These are phyloP conservation scores for Coccomyxa sp. DNA, from an alignment of 139 green algal species.

Conservation along the genomic window DNA sequence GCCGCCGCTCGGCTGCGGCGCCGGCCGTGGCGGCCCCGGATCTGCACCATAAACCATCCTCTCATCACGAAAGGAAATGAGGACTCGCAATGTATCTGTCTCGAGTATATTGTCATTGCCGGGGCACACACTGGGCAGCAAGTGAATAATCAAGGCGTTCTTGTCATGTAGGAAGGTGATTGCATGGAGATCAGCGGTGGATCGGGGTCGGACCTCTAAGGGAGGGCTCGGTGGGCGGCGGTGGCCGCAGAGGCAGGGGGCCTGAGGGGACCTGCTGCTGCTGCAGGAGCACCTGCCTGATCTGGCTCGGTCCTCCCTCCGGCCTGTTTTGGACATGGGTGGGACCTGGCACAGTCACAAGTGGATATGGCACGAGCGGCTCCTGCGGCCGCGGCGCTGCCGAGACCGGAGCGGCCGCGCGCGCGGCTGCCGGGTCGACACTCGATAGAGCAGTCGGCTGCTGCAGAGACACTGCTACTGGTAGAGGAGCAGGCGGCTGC, in stretches of 20 bases:
- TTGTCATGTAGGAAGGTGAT: neutral
- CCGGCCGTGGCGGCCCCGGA: too few species aligned
- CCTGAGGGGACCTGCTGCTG: too few species aligned
- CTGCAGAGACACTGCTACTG: neutral
- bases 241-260: too few species aligned
- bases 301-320: too few species aligned
- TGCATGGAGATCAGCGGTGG: neutral
- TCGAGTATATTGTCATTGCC: neutral
- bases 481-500: neutral
- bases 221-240: too few species aligned
- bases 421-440: neutral
- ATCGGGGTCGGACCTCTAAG: too few species aligned
- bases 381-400: neutral
- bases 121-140: neutral
- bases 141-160: neutral
- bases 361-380: too few species aligned
- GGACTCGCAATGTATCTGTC: too few species aligned
- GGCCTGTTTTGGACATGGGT: too few species aligned
- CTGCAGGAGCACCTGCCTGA: too few species aligned
- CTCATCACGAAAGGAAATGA: neutral
- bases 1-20: neutral
- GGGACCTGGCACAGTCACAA: too few species aligned
- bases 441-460: neutral
- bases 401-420: neutral
- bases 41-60: neutral